phyloP scores from a whole-genome alignment of 1,284 basidiomycete genomes.

The Cryptococcus neoformans region DNA sequence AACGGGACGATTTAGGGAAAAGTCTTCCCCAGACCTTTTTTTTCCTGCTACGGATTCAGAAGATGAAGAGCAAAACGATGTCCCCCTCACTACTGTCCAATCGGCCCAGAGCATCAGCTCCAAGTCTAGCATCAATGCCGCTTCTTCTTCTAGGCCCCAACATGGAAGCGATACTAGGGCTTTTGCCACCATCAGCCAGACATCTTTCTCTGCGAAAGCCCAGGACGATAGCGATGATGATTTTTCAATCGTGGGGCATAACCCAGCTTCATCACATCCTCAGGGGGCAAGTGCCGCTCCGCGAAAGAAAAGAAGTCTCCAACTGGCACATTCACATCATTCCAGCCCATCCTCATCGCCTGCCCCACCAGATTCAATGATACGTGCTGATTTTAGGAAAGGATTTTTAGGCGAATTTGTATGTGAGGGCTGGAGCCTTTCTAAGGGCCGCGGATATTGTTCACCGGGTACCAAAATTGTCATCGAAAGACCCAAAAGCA shows the following conservation, averaged over 20 bases:
- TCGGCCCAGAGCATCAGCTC: neutral
- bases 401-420: constrained; percentile 50
- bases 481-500: constrained; percentile 40
- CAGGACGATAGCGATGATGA: constrained; percentile 10
- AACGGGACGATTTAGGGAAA: neutral
- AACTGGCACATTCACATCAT: too few relatives aligned
- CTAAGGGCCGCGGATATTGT: constrained; percentile 50
- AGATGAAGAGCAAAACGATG: constrained; percentile 17
- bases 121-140: too few relatives aligned
- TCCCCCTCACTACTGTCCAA: neutral
- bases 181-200: neutral
- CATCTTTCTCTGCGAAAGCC: neutral
- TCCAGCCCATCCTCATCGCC: too few relatives aligned
- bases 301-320: too few relatives aligned
- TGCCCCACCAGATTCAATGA: too few relatives aligned
- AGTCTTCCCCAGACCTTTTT: constrained; percentile 35
- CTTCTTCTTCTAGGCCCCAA: neutral
- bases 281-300: too few relatives aligned
- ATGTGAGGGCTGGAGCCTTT: constrained; percentile 49
- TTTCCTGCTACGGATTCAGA: constrained; percentile 37
- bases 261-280: neutral
- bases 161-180: neutral
- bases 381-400: constrained; percentile 18
- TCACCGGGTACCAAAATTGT: constrained; percentile 41
- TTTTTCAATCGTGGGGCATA: constrained; percentile 9